These are phyloP conservation scores for Diutina sp. DNA, from an alignment of 1,139 yeast genomes.

Conservation along the genomic window DNA sequence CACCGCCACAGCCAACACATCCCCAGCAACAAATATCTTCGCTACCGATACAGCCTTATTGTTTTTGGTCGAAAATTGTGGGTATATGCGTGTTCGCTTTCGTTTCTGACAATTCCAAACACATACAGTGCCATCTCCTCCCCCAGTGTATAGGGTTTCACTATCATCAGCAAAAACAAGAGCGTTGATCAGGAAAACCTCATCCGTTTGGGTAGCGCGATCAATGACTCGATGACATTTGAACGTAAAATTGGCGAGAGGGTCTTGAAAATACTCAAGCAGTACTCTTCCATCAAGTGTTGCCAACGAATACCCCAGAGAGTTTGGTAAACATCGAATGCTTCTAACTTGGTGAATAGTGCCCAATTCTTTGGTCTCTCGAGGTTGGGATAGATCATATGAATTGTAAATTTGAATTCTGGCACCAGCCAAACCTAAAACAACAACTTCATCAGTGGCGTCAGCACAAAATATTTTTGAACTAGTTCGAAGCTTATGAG, in stretches of 20 bases:
- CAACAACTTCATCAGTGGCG: conserved; percentile 29
- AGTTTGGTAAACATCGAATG: conserved; percentile 43
- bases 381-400: conserved; percentile 37
- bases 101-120: conserved; percentile 63
- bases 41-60: not conserved
- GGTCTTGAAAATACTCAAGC: conserved; percentile 54
- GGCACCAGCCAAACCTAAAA: conserved; percentile 45
- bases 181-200: conserved; percentile 70
- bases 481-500: not conserved
- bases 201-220: conserved; percentile 33
- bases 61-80: not conserved
- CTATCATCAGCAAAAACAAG: conserved; percentile 38
- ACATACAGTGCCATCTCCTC: conserved; percentile 67
- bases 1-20: conserved; percentile 5
- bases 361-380: conserved; percentile 53
- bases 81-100: conserved; percentile 28
- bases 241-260: conserved; percentile 50
- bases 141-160: conserved; percentile 56
- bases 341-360: conserved; percentile 60
- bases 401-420: conserved; percentile 36
- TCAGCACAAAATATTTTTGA: conserved; percentile 61
- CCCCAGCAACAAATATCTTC: not conserved
- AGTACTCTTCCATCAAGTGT: conserved; percentile 84
- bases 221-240: conserved; percentile 57
- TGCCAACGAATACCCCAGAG: conserved; percentile 62